These are phyloP conservation scores for Pleurotus tuber-regium DNA, from an alignment of 768 basidiomycete genomes.

Conservation along the genomic window DNA sequence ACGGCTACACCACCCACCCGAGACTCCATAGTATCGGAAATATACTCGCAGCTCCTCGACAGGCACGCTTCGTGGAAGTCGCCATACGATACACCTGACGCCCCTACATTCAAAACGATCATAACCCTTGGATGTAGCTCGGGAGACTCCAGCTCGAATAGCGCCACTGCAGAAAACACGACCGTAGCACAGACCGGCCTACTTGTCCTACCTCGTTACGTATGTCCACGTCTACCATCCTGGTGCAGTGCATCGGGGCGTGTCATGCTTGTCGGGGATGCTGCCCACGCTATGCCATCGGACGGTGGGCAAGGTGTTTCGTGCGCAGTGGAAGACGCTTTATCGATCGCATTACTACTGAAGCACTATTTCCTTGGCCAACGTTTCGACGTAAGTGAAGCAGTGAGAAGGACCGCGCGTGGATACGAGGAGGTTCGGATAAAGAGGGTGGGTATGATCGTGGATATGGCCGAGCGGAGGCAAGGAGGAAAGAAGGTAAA, in stretches of 20 bases:
- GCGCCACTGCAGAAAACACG: slow-evolving; percentile 9
- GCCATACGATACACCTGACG: slow-evolving; percentile 25
- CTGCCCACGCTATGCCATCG: slow-evolving; percentile 43
- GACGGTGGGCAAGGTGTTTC: slow-evolving; percentile 40
- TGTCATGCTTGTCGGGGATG: slow-evolving; percentile 40
- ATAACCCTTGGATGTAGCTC: slow-evolving; percentile 25
- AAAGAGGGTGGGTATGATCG: slow-evolving; percentile 28
- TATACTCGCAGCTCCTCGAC: slow-evolving; percentile 28
- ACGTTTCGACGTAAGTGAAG: slow-evolving; percentile 14
- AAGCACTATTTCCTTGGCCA: slow-evolving; percentile 26
- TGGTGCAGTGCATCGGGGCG: slow-evolving; percentile 30
- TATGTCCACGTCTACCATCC: slow-evolving; percentile 31
- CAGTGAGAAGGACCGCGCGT: slow-evolving; percentile 20
- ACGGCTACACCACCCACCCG: slow-evolving; percentile 23
- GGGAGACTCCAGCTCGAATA: no score
- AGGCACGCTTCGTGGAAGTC: slow-evolving; percentile 33
- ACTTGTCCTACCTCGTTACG: slow-evolving; percentile 36
- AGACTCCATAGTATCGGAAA: slow-evolving; percentile 18
- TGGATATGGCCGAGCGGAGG: slow-evolving; percentile 30
- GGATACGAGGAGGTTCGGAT: slow-evolving; percentile 33
- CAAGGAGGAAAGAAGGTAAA: slow-evolving; percentile 30
- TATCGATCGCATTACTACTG: slow-evolving; percentile 32
- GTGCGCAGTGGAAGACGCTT: slow-evolving; percentile 38
- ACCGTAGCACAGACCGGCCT: slow-evolving; percentile 13
- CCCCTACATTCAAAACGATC: slow-evolving; percentile 23